Evolutionary conservation across 2,329 filamentous ascomycete species (phyloP).

Genomic region (Albifimbria verrucaria): DNA sequence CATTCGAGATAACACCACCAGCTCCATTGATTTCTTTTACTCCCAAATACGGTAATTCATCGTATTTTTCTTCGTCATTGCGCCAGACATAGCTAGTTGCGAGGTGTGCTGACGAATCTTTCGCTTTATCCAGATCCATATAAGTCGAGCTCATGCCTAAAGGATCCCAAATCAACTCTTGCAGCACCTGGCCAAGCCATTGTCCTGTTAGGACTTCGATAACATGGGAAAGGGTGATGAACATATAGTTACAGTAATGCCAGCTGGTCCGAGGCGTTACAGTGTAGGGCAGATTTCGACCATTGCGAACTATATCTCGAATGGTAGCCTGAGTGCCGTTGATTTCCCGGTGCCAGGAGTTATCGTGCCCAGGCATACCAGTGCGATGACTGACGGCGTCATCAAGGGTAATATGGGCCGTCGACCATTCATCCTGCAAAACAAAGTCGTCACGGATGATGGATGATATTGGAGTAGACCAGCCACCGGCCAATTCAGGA

Average conservation of each 20-base stretch:
- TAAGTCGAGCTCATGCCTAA: conserved; percentile 44
- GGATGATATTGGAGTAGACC: conserved; percentile 42
- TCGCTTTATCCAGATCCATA: conserved; percentile 23
- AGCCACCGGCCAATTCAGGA: conserved; percentile 30
- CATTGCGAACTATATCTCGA: conserved; percentile 34
- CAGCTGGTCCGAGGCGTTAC: conserved; percentile 41
- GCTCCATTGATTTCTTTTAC: conserved; percentile 33
- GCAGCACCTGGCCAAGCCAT: conserved; percentile 37
- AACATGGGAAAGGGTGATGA: conserved; percentile 38
- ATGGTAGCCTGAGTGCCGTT: conserved; percentile 27
- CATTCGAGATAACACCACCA: conserved; percentile 41
- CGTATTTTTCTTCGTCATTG: conserved; percentile 17
- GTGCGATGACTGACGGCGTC: conserved; percentile 52
- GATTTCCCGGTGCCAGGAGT: conserved; percentile 14
- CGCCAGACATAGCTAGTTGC: conserved; percentile 41
- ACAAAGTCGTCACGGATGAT: conserved; percentile 52
- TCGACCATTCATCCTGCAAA: conserved; percentile 42
- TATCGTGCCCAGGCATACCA: conserved; percentile 43
- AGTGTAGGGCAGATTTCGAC: conserved; percentile 42
- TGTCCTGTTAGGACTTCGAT: conserved; percentile 37
- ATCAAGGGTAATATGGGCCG: conserved; percentile 47
- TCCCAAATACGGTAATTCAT: conserved; percentile 15
- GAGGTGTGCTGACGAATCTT: conserved; percentile 22
- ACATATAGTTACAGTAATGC: conserved; percentile 52
- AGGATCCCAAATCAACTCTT: conserved; percentile 38